Conservation (phyloP, 176 grass and related monocot genomes). For the Otatea glauca region DNA sequence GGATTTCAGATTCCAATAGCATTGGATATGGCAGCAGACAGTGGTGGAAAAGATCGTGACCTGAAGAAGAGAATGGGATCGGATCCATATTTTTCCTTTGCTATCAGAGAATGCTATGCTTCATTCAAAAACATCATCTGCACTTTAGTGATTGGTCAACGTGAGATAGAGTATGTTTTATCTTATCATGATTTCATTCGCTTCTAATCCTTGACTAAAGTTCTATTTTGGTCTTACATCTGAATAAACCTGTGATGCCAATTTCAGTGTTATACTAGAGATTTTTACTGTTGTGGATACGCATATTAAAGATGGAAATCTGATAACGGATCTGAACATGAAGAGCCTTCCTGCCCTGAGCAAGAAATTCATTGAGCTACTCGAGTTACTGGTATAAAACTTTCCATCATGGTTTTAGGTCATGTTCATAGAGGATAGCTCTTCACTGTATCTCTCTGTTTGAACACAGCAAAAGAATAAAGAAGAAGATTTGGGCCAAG, state of each 20-base stretch:
- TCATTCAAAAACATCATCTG: slow-evolving; percentile 93
- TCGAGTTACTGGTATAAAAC: slow-evolving; percentile 80
- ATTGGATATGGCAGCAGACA: slow-evolving; percentile 94
- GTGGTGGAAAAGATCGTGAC: slow-evolving; percentile 80
- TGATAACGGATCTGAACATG: slow-evolving; percentile 72
- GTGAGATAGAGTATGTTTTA: slow-evolving; percentile 68
- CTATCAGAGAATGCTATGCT: slow-evolving; percentile 88
- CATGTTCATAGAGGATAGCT: neutral
- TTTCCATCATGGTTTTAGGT: slow-evolving; percentile 33
- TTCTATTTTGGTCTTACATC: slow-evolving; percentile 23
- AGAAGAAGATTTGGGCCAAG: slow-evolving; percentile 69
- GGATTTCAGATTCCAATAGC: slow-evolving; percentile 86
- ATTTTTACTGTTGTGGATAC: slow-evolving; percentile 72
- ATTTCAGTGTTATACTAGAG: slow-evolving; percentile 69
- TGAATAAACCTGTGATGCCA: slow-evolving; percentile 2
- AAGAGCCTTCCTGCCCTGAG: slow-evolving; percentile 75
- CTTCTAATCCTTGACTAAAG: neutral
- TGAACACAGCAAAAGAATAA: slow-evolving; percentile 81
- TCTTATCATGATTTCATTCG: slow-evolving; percentile 16
- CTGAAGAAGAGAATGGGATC: slow-evolving; percentile 76
- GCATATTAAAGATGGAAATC: slow-evolving; percentile 38
- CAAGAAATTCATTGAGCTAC: slow-evolving; percentile 80
- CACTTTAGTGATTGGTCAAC: slow-evolving; percentile 64
- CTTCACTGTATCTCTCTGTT: slow-evolving; percentile 45
- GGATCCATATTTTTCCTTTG: slow-evolving; percentile 79